Percentiles rank a stretch among this genome's conserved stretches.
Evolutionary conservation across 495 filamentous ascomycete genomes (phyloP).

Genomic region (Trichocladium antarcticum): DNA sequence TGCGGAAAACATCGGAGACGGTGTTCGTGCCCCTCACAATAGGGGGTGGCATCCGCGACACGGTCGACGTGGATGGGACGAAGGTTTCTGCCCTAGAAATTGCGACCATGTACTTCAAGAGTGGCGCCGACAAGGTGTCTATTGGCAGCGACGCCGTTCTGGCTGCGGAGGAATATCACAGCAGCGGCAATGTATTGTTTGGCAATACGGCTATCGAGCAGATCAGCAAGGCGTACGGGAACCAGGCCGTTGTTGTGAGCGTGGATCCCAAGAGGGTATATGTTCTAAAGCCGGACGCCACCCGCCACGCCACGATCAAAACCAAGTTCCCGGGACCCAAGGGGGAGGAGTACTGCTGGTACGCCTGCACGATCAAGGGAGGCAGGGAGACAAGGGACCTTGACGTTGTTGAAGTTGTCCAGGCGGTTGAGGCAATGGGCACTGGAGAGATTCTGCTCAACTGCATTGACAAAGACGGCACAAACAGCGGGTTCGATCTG

Average conservation of each 20-base stretch:
- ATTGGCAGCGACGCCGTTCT: constrained; percentile 92
- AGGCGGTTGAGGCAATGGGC: constrained; percentile 92
- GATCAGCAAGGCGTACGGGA: constrained; percentile 87
- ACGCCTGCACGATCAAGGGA: constrained; percentile 93
- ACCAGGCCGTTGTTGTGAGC: constrained; percentile 92
- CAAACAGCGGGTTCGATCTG: constrained; percentile 88
- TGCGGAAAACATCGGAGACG: constrained; percentile 73
- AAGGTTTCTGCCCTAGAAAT: constrained; percentile 78
- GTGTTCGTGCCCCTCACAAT: constrained; percentile 97
- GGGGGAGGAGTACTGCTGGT: constrained; percentile 86
- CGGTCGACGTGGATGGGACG: constrained; percentile 79
- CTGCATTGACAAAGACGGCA: constrained; percentile 95
- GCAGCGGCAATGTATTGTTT: constrained; percentile 49
- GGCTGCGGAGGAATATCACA: constrained; percentile 82
- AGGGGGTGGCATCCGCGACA: constrained; percentile 88
- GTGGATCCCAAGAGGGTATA: constrained; percentile 90
- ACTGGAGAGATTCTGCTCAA: constrained; percentile 90
- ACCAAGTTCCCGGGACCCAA: constrained; percentile 58
- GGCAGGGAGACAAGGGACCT: constrained; percentile 84
- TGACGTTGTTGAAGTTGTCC: constrained; percentile 75
- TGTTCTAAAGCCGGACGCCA: constrained; percentile 58
- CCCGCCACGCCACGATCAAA: constrained; percentile 64
- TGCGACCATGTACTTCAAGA: constrained; percentile 94
- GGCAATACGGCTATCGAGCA: constrained; percentile 88
- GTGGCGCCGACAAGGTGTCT: constrained; percentile 95